These are phyloP conservation scores for Boletus rubropictus DNA, from an alignment of 768 basidiomycete genomes.

Conservation along the genomic window DNA sequence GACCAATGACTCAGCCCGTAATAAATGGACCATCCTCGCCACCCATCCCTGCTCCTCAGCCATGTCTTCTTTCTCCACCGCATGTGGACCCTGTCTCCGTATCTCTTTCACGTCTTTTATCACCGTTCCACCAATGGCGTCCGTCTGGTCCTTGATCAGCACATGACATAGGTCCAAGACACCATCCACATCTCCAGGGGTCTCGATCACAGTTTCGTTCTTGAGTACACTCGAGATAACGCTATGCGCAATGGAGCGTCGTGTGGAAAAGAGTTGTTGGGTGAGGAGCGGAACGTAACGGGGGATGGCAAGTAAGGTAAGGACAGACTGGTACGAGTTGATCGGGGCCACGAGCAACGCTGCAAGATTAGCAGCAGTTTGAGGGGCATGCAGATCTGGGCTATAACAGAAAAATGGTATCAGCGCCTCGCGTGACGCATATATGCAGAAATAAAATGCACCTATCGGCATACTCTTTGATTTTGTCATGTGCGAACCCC, in stretches of 20 bases:
- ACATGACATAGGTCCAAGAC: conserved; percentile 91
- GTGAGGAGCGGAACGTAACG: conserved; percentile 79
- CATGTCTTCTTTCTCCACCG: conserved; percentile 78
- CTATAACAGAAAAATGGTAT: conserved; percentile 34
- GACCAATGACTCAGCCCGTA: conserved; percentile 79
- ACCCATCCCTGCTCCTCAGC: conserved; percentile 99
- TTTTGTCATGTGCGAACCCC: conserved; percentile 80
- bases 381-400: conserved; percentile 81
- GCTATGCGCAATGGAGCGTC: conserved; percentile 90
- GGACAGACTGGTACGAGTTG: conserved; percentile 91
- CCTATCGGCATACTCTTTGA: conserved; percentile 81
- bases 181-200: conserved; percentile 90
- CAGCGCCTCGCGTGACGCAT: conserved; percentile 3
- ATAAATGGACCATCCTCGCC: conserved; percentile 95
- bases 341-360: conserved; percentile 90
- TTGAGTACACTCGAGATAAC: conserved; percentile 92
- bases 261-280: conserved; percentile 83
- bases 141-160: conserved; percentile 79
- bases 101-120: conserved; percentile 35
- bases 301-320: conserved; percentile 94
- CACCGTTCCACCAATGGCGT: conserved; percentile 37
- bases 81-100: conserved; percentile 55
- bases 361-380: conserved; percentile 87
- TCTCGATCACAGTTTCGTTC: conserved; percentile 93
- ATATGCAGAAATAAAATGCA: conserved; percentile 24